Conservation (phyloP, 495 filamentous ascomycete genomes). For the Penicillium maclennaniae region DNA sequence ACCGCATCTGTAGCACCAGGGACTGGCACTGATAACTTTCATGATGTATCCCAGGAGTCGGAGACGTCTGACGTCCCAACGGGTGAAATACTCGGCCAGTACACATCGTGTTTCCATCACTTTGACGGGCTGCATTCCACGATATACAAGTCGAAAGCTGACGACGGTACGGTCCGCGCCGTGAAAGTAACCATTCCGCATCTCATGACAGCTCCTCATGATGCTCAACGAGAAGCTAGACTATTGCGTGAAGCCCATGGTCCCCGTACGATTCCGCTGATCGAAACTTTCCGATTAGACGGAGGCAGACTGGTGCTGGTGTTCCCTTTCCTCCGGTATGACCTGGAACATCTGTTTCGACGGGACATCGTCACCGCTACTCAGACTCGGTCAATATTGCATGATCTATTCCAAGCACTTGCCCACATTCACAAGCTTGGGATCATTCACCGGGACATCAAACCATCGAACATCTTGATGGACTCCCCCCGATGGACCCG, state of each 20-base stretch:
- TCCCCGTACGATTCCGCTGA: slow-evolving; percentile 59
- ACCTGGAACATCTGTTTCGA: slow-evolving; percentile 61
- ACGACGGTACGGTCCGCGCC: slow-evolving; percentile 53
- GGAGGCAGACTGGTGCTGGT: slow-evolving; percentile 68
- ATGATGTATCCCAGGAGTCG: slow-evolving; percentile 9
- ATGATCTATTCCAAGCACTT: slow-evolving; percentile 69
- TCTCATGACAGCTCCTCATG: slow-evolving; percentile 70
- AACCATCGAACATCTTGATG: slow-evolving; percentile 85
- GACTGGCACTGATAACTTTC: slow-evolving; percentile 15
- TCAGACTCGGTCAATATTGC: slow-evolving; percentile 49
- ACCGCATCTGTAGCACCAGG: slow-evolving; percentile 15
- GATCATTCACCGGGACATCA: slow-evolving; percentile 91
- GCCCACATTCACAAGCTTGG: slow-evolving; percentile 63
- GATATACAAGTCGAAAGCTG: slow-evolving; percentile 61
- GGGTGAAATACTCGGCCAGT: slow-evolving; percentile 64
- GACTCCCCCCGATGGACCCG: slow-evolving; percentile 59
- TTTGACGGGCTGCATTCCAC: slow-evolving; percentile 76
- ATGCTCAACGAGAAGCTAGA: slow-evolving; percentile 70
- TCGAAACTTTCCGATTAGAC: slow-evolving; percentile 68
- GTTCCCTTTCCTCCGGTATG: slow-evolving; percentile 78
- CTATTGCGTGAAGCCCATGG: slow-evolving; percentile 55
- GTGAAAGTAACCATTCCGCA: slow-evolving; percentile 83
- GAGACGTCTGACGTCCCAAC: neutral
- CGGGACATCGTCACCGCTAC: slow-evolving; percentile 38
- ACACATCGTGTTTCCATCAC: slow-evolving; percentile 64